Evolutionary conservation across 768 basidiomycete species (phyloP).

Genomic region (Panellus pusillus): DNA sequence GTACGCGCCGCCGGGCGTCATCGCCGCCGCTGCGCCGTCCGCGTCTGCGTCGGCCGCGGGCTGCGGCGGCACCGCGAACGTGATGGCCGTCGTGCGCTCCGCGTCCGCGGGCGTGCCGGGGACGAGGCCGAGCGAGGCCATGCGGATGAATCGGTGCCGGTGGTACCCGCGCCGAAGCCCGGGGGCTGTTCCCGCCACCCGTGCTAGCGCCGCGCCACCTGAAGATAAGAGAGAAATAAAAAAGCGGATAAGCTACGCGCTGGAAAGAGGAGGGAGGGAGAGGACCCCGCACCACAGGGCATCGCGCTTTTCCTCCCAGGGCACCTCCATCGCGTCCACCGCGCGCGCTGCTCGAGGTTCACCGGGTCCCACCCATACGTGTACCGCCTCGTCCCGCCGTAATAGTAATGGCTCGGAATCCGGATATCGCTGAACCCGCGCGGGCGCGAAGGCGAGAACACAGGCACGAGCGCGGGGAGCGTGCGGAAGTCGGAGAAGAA

Average conservation of each 20-base stretch:
- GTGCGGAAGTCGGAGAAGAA: slow-evolving; percentile 98
- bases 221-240: not conserved
- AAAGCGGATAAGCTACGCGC: not conserved
- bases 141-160: slow-evolving; percentile 82
- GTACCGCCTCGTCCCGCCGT: slow-evolving; percentile 75
- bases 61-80: slow-evolving; percentile 17
- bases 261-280: no score
- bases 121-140: slow-evolving; percentile 53
- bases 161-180: slow-evolving; percentile 84
- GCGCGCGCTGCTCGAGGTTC: slow-evolving; percentile 71
- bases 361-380: slow-evolving; percentile 91
- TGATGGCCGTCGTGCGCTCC: slow-evolving; percentile 13
- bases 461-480: slow-evolving; percentile 84
- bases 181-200: slow-evolving; percentile 85
- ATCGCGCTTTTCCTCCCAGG: slow-evolving; percentile 88
- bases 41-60: not conserved
- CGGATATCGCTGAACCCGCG: slow-evolving; percentile 86
- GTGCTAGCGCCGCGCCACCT: slow-evolving; percentile 93
- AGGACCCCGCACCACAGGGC: slow-evolving; percentile 55
- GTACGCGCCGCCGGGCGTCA: slow-evolving; percentile 33
- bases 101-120: not conserved
- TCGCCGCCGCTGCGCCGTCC: not conserved
- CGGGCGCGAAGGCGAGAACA: slow-evolving; percentile 90
- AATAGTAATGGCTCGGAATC: slow-evolving; percentile 97
- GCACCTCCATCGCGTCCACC: slow-evolving; percentile 81